These are phyloP conservation scores for Arthrinium phaeospermum DNA, from an alignment of 2,329 filamentous ascomycete genomes.

Conservation along the genomic window DNA sequence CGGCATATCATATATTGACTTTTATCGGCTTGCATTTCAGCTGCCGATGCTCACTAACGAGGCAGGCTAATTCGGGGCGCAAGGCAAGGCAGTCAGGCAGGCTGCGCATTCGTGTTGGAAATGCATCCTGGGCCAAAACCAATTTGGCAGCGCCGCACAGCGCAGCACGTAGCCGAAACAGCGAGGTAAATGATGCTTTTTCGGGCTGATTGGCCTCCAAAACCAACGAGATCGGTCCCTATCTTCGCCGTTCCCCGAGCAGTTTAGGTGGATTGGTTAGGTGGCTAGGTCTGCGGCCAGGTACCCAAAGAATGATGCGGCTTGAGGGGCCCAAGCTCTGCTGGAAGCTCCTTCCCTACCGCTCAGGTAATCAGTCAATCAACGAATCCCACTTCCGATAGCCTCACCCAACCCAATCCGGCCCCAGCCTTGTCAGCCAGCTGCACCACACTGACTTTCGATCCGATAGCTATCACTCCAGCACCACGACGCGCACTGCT, in stretches of 20 bases:
- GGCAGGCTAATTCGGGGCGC: slow-evolving; percentile 2
- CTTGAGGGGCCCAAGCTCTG: slow-evolving; percentile 1
- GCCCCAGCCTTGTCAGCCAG: slow-evolving; percentile 6
- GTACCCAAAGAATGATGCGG: slow-evolving; percentile 6
- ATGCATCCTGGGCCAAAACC: not conserved
- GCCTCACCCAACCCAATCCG: slow-evolving; percentile 2
- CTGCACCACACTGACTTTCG: not conserved
- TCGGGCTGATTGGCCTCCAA: not conserved
- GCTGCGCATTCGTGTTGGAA: not conserved
- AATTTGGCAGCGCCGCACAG: not conserved
- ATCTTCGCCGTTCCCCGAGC: slow-evolving; percentile 4
- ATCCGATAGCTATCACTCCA: not conserved
- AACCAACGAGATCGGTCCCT: not conserved
- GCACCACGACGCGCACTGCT: not conserved
- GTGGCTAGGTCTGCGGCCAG: not conserved
- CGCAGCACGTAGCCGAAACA: not conserved
- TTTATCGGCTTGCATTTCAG: not conserved
- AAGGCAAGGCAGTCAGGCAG: not conserved
- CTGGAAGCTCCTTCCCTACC: slow-evolving; percentile 6
- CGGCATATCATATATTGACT: not conserved
- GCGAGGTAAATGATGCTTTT: not conserved
- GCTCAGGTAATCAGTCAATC: slow-evolving; percentile 10
- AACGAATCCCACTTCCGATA: slow-evolving; percentile 1
- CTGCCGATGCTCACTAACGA: not conserved
- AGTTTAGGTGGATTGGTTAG: not conserved